Evolutionary conservation across 805 yeast genomes (phyloP).

Genomic region (Suhomyces prunicola): DNA sequence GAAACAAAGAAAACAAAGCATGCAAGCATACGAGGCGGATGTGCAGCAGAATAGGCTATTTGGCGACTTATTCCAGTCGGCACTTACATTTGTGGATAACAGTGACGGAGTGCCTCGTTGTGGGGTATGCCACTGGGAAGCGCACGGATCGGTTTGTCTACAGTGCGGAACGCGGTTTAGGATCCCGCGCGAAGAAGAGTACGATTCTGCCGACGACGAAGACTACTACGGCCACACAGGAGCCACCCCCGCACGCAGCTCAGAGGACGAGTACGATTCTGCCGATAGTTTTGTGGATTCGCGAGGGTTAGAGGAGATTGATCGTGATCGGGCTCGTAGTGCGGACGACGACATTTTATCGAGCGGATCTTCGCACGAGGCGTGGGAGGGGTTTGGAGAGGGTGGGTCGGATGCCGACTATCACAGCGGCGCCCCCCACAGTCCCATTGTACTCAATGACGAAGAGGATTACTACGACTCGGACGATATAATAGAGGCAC

Average conservation of each 20-base stretch:
- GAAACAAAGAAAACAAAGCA: conserved; percentile 24
- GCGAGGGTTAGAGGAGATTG: conserved; percentile 20
- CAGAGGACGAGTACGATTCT: conserved; percentile 22
- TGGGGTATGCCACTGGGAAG: conserved; percentile 78
- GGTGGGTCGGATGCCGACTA: conserved; percentile 1
- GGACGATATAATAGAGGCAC: conserved; percentile 22
- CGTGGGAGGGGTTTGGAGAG: conserved; percentile 20
- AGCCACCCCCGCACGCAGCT: neutral
- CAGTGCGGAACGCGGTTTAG: conserved; percentile 62
- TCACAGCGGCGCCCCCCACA: conserved; percentile 4
- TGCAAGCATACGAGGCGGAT: conserved; percentile 41
- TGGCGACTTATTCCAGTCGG: conserved; percentile 48
- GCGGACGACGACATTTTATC: conserved; percentile 15
- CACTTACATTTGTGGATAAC: conserved; percentile 53
- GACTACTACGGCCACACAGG: conserved; percentile 4
- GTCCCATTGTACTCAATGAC: conserved; percentile 9
- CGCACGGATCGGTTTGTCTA: conserved; percentile 60
- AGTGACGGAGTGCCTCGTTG: conserved; percentile 76
- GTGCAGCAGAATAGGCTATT: conserved; percentile 37
- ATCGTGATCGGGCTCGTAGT: conserved; percentile 14
- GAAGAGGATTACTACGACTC: conserved; percentile 9
- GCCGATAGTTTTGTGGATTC: conserved; percentile 34
- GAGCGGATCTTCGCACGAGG: conserved; percentile 9
- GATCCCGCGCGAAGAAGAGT: conserved; percentile 23
- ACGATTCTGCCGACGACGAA: conserved; percentile 38